Evolutionary conservation across 208 protist genomes (phyloP), one percentile per base, ranked within the genome.

Genomic region (Wallacemonas sp.): DNA sequence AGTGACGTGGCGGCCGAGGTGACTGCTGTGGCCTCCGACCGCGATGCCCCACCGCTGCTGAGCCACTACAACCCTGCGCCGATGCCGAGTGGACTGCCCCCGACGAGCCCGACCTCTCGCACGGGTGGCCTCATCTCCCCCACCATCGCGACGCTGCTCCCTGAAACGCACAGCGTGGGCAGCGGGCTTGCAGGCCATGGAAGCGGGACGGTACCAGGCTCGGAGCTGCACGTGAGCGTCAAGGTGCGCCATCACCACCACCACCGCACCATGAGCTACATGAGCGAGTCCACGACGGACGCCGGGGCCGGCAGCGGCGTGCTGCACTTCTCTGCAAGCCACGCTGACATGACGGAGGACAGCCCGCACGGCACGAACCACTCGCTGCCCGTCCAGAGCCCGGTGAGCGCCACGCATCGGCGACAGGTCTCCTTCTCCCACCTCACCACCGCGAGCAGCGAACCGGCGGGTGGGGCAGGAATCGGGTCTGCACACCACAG

Each of bases 181-280:
- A n/a, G n/a, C n/a, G n/a, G n/a, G n/a, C n/a, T n/a, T n/a, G n/a
- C n/a, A n/a, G n/a, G n/a, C n/a, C n/a, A n/a, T n/a, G n/a, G 1
- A 16, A 27, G 5, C 29, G 23, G 2, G 11, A 39, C 41, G 17
- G 21, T 71, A 71, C 38, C 58, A 63, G 55, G 38, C 62, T n/a
- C 41, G 55, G 9, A 52, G 41, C 8, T 80, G n/a, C 29, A 77
- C 64, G 76, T 81, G 1, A 68, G 36, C 29, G 74, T 80, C 56
- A 54, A 62, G 2, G 64, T 80, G 3, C 68, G 70, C 17, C 74
- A 80, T 34, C 66, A 65, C 32, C 58, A 65, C n/a, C 60, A 68
- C 44, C 5, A 2, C 0, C 62, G 62, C 56, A 66, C 57, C 1
- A 52, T 33, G 16, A 79, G 74, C 64, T 68, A 61, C 68, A 52